A percentile compares a stretch with the other conserved stretches of the same genome.
Conservation (phyloP, 305 asterid species). For the Ajuga reptans region DNA sequence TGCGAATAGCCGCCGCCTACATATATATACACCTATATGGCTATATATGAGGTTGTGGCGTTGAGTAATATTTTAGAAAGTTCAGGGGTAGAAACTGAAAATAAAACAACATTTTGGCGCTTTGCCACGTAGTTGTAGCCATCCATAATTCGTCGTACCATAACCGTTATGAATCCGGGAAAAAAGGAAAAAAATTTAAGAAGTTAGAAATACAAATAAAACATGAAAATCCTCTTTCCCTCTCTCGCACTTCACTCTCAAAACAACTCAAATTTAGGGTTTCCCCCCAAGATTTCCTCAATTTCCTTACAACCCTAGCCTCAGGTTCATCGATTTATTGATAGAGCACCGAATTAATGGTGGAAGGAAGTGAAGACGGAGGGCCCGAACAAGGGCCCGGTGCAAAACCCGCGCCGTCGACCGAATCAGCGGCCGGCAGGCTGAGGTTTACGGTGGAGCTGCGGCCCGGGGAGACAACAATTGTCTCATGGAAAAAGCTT, state of each 20-base stretch:
- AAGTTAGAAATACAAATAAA: neutral
- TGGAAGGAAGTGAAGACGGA: conserved; percentile 28
- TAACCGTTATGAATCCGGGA: conserved; percentile 16
- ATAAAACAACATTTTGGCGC: neutral
- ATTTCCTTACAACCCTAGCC: neutral
- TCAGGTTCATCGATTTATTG: conserved; percentile 8
- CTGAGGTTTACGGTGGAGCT: conserved; percentile 62
- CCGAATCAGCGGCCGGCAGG: conserved; percentile 51
- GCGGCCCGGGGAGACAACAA: conserved; percentile 73
- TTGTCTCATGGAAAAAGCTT: conserved; percentile 88
- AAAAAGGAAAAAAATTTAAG: neutral
- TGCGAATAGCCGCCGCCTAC: no score
- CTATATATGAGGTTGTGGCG: neutral
- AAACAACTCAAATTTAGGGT: conserved; percentile 31
- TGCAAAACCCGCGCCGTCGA: conserved; percentile 36
- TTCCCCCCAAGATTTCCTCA: conserved; percentile 14
- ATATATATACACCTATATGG: no score
- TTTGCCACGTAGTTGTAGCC: conserved; percentile 2
- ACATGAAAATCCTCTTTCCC: conserved; percentile 16
- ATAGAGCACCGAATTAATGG: conserved; percentile 25
- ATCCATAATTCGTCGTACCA: conserved; percentile 20
- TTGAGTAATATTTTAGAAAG: neutral
- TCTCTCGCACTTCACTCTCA: conserved; percentile 18
- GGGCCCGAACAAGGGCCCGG: conserved; percentile 35
- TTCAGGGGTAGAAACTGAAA: neutral